Evolutionary conservation across 1,284 basidiomycete genomes (phyloP), one percentile per base, ranked within the genome.

Genomic region (Ganoderma multipileum): DNA sequence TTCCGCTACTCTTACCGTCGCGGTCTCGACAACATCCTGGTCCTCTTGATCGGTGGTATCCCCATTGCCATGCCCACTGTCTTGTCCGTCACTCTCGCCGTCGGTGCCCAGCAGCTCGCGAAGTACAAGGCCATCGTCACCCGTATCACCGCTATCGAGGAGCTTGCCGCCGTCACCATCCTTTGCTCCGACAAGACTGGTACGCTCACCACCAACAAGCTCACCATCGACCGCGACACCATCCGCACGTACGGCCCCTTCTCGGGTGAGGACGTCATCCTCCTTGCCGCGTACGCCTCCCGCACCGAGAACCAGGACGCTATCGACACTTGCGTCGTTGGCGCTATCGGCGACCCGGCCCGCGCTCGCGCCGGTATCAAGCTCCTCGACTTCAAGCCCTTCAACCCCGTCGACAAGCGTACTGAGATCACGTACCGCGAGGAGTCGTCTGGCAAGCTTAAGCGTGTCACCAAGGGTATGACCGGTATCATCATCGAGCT

Each of bases 401-500:
- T 99, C 90, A 97, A 99, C 89, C 97, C 97, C 68, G 95, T 97
- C 76, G 96, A 97, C 89, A 99, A 99, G 89, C 95, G 97, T 80
- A 99, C 97, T 71, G 96, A 98, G 85, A 97, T 98, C 80, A 99
- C 97, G 66, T 98, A 98, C 87, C 91, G 91, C 71, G 97, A 98
- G 82, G 92, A 96, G 82, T 88, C 95, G 28, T 89, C 94, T 39
- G 96, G 96, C 83, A 95, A 94, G 84, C 90, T 98, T 76, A 98
- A 97, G 90, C 95, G 96, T 79, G 96, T 96, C 78, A 98, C 97
- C 81, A 99, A 99, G 93, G 97, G 97, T 83, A 98, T 98, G 96
- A 98, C 97, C 65, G 95, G 95, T 86, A 93, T 94, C 82, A 95
- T 97, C 85, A 95, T 97, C 79, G 94, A 96, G 72, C 92, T 98